Base-by-base conservation (phyloP, 2,329 filamentous ascomycete genomes). In the Fusarium stilboides region DNA sequence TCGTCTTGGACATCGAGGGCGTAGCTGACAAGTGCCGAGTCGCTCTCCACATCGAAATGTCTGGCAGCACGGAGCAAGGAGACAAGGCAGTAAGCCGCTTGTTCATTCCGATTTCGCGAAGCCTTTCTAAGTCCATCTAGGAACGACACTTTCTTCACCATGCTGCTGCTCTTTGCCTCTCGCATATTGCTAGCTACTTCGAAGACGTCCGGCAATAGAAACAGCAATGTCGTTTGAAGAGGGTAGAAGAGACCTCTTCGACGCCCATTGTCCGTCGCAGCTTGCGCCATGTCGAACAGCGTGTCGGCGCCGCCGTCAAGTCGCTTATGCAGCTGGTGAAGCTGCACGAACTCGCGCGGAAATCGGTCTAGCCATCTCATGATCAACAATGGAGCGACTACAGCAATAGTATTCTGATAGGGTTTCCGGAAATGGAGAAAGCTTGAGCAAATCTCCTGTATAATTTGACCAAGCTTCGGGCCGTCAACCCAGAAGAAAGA, bases 1-100 rank as follows among this genome's bases (percentile, higher is more conserved):
- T 92, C 90, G 71, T 91, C 88, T 72, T 92, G 89, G 10, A 92
- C 87, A 75, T 92, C 90, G 77, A 91, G 82, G 39, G 89, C 89
- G 75, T 90, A 92, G 75, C 89, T 91, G 62, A 91, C 83, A 59
- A 91, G 81, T 4, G 87, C 87, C 13, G 87, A 86, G 71, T 92
- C 90, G 72, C 85, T 88, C 62, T 91, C 87, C 9, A 83, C 80
- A 60, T 87, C 83, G 70, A 92, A 91, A 74, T 91, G 88, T 34
- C 89, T 85, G 14, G 89, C 88, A 39, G 86, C 88, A 40, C 88
- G 86, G 46, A 92, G 83, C 46, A 92, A 78, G 19, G 85, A 85
- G 17, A 91, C 87, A 15, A 92, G 81, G 68, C 89, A 92, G 70
- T 88, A 89, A n/a, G 87, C 87, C 5, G 90, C 89, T 62, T 89